Evolutionary conservation across 768 basidiomycete species (phyloP).

Genomic region (Rhodotorula diobovata): DNA sequence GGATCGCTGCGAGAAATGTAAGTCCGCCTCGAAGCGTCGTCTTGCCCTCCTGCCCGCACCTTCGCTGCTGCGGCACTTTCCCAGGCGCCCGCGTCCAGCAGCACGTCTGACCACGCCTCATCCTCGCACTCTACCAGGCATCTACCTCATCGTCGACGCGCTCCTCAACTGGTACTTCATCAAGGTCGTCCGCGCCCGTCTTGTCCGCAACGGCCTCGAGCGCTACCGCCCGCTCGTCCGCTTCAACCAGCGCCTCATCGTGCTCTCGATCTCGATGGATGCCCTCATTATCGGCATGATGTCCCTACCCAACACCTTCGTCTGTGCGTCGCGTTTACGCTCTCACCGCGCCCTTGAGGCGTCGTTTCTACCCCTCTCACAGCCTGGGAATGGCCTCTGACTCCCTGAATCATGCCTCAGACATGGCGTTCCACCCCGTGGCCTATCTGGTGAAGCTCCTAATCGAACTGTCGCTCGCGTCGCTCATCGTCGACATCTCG

Average conservation of each 20-base stretch:
- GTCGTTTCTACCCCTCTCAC: background rate
- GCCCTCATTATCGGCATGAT: slow-evolving; percentile 10
- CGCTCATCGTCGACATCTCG: slow-evolving; percentile 24
- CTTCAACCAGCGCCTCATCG: slow-evolving; percentile 13
- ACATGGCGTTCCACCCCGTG: background rate
- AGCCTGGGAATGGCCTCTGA: background rate
- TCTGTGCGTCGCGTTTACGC: background rate
- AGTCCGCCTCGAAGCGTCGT: background rate
- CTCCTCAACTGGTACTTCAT: slow-evolving; percentile 17
- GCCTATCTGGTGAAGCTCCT: slow-evolving; percentile 12
- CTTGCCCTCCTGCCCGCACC: background rate
- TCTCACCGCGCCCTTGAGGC: too few species aligned
- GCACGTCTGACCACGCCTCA: too few species aligned
- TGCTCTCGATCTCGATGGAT: slow-evolving; percentile 4
- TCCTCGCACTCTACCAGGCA: background rate
- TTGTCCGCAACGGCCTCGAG: slow-evolving; percentile 8
- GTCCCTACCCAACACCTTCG: background rate
- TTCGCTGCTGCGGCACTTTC: background rate
- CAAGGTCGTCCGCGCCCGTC: slow-evolving; percentile 7
- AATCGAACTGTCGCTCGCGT: slow-evolving; percentile 21
- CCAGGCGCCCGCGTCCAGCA: too few species aligned
- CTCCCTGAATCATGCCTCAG: background rate
- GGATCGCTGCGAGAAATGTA: slow-evolving; percentile 1
- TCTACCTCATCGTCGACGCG: slow-evolving; percentile 27
- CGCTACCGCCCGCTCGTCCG: slow-evolving; percentile 20